These are phyloP conservation scores for Phaeodactylum tricornutum DNA, from an alignment of 108 stramenopile genomes.

Conservation along the genomic window DNA sequence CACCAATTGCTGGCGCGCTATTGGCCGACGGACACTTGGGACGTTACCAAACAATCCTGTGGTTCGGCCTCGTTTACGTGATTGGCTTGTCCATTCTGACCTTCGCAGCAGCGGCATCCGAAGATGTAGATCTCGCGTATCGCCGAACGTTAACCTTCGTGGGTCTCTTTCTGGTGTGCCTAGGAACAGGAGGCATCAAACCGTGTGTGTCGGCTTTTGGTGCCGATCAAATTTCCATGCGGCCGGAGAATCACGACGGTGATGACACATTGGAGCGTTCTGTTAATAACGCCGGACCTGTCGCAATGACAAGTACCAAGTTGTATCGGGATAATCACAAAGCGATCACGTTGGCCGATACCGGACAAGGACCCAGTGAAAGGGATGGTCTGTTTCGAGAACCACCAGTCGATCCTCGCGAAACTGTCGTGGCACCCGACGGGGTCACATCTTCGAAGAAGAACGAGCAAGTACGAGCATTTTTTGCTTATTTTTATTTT, in stretches of 20 bases:
- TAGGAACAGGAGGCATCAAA: conserved; percentile 75
- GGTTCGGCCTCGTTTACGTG: conserved; percentile 35
- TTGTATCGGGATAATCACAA: neutral
- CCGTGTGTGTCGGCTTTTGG: conserved; percentile 66
- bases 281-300: neutral
- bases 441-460: too few species aligned
- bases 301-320: neutral
- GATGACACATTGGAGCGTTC: neutral
- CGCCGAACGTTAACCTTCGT: conserved; percentile 17
- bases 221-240: conserved; percentile 40
- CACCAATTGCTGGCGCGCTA: conserved; percentile 42
- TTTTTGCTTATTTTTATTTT: conserved; percentile 57
- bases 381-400: neutral
- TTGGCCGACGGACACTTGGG: conserved; percentile 44
- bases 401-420: neutral
- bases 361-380: too few species aligned
- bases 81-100: conserved; percentile 32
- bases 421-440: neutral
- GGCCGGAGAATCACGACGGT: neutral
- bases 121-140: neutral
- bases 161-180: conserved; percentile 39
- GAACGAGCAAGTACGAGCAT: conserved; percentile 27
- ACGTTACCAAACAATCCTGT: conserved; percentile 39
- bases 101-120: conserved; percentile 11
- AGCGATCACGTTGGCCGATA: neutral